Base-by-base conservation (phyloP, 2,329 filamentous ascomycete genomes). In the Alternaria burnsii region DNA sequence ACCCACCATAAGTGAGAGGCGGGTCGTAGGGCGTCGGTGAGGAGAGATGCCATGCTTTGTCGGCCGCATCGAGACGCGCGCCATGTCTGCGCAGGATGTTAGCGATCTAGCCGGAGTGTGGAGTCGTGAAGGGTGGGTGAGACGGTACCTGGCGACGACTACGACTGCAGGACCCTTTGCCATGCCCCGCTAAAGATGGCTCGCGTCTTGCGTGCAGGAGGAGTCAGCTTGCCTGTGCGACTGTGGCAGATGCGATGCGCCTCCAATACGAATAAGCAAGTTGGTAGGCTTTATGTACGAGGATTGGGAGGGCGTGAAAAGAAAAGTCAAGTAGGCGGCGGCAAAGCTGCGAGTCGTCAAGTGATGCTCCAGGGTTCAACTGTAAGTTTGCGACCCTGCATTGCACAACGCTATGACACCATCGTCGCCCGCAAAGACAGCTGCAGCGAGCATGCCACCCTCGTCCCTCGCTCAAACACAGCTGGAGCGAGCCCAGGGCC, bases 21-120 rank as follows among this genome's bases (percentile, higher is more conserved):
- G 95, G 92, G 68, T 99, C 94, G 83, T 98, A 99, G 2, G 95
- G 95, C 6, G 93, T 94, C 1, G 94, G 91, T 6, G 95, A 97
- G 30, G 91, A 91, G 55, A 97, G 86, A 78, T 97, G 93, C 95
- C 95, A 99, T 78, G 92, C 88, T 77, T 94, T 93, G 84, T 99
- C 94, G 63, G 94, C 93, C 57, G 93, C 93, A 78, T 99, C 95
- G 59, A 99, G 89, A 69, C 95, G 91, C 71, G 94, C 92, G 74
- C 95, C 95, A 79, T 99, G 95, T 80, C 95, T 89, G 61, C 46
- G 18, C 18, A 30, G 10, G 46, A 28, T 51, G 48, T 70, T 52
- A 73, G 70, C 58, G 56, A 63, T 42, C 30, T 16, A 11, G 34
- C 36, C 52, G 62, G 58, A 44, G 53, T 32, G 32, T 34, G 50